phyloP scores from a whole-genome alignment of 345 rosid genomes.

The Pistacia atlantica region DNA sequence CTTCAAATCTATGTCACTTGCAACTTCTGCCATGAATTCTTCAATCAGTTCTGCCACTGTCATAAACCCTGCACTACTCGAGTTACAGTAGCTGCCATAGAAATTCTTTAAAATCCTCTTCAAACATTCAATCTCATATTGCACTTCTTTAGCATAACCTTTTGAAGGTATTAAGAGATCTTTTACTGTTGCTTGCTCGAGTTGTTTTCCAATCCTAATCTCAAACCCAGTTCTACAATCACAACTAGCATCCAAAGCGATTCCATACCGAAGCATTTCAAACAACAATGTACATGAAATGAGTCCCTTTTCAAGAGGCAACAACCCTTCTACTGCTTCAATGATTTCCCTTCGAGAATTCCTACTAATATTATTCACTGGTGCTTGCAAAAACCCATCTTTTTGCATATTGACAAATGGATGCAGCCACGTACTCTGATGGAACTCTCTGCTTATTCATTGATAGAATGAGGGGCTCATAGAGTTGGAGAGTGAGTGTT shows the following conservation, averaged over 20 bases:
- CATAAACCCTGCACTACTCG: slow-evolving; percentile 30
- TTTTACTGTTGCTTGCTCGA: slow-evolving; percentile 56
- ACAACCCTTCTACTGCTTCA: slow-evolving; percentile 66
- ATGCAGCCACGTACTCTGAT: slow-evolving; percentile 43
- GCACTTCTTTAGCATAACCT: slow-evolving; percentile 52
- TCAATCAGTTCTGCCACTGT: slow-evolving; percentile 68
- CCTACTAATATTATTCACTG: slow-evolving; percentile 21
- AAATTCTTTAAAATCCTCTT: slow-evolving; percentile 60
- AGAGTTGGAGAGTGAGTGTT: slow-evolving; percentile 55
- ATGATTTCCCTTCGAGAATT: slow-evolving; percentile 47
- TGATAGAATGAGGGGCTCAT: slow-evolving; percentile 41
- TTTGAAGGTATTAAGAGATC: slow-evolving; percentile 58
- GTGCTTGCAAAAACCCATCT: slow-evolving; percentile 45
- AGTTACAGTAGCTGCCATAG: slow-evolving; percentile 37
- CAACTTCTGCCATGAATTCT: slow-evolving; percentile 61
- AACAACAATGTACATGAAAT: slow-evolving; percentile 57
- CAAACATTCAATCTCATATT: slow-evolving; percentile 60
- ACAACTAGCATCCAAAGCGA: slow-evolving; percentile 46
- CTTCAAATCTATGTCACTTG: slow-evolving; percentile 57
- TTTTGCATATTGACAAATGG: slow-evolving; percentile 56
- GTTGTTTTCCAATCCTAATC: slow-evolving; percentile 73
- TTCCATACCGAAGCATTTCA: slow-evolving; percentile 57
- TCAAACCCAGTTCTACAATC: slow-evolving; percentile 69
- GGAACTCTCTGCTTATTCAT: slow-evolving; percentile 45
- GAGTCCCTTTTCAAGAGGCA: slow-evolving; percentile 56